These are phyloP conservation scores for Aspergillus versicolor DNA, from an alignment of 2,329 filamentous ascomycete species.

Conservation along the genomic window DNA sequence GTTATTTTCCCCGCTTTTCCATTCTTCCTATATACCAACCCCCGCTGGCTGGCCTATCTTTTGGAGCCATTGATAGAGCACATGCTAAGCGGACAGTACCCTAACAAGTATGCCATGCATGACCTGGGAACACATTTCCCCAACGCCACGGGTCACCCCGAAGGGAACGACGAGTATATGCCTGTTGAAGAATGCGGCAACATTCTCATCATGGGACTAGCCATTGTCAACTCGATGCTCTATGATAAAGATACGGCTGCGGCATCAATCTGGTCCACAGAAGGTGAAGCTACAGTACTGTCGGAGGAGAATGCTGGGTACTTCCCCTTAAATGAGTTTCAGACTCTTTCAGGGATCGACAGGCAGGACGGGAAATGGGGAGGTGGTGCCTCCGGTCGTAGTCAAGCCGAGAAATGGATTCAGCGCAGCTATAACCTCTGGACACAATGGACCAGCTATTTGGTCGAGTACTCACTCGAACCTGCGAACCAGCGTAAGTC, in stretches of 20 bases:
- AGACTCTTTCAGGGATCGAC: conserved; percentile 51
- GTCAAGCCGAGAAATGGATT: conserved; percentile 65
- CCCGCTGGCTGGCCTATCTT: conserved; percentile 74
- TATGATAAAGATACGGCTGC: conserved; percentile 59
- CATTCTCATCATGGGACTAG: conserved; percentile 80
- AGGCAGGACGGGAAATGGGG: conserved; percentile 64
- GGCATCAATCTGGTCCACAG: conserved; percentile 59
- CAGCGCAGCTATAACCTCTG: conserved; percentile 68
- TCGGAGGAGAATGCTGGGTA: conserved; percentile 27
- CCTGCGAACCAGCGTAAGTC: conserved; percentile 66
- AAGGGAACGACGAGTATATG: conserved; percentile 56
- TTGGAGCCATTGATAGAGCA: conserved; percentile 79
- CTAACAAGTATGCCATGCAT: conserved; percentile 61
- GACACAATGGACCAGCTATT: conserved; percentile 75
- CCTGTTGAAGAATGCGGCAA: conserved; percentile 63
- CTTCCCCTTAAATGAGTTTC: conserved; percentile 52
- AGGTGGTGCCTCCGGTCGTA: conserved; percentile 52
- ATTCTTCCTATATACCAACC: conserved; percentile 84
- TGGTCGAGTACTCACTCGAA: conserved; percentile 72
- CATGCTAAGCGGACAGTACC: conserved; percentile 78
- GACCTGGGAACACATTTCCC: conserved; percentile 55
- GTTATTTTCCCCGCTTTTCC: conserved; percentile 85
- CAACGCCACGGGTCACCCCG: conserved; percentile 55
- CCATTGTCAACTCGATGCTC: conserved; percentile 70
- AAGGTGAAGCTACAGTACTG: conserved; percentile 27